These are phyloP conservation scores for Misopates orontium DNA, from an alignment of 257 asterid species.

Conservation along the genomic window DNA sequence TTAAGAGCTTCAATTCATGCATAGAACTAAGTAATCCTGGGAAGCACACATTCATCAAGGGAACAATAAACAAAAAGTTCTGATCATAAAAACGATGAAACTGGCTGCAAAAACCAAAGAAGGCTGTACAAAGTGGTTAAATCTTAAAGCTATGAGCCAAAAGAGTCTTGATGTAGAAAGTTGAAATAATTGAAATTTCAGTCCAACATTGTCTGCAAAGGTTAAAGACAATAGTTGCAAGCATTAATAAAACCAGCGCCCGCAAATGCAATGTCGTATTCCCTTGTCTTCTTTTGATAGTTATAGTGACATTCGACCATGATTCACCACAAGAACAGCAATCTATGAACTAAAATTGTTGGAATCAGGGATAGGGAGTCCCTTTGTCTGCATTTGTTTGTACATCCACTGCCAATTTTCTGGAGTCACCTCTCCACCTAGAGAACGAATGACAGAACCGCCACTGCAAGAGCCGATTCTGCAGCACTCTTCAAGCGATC, in stretches of 20 bases:
- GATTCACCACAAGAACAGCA: conserved; percentile 5
- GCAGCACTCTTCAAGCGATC: conserved; percentile 83
- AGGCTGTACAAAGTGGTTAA: not conserved
- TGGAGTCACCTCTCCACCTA: conserved; percentile 87
- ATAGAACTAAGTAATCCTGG: too few relatives aligned
- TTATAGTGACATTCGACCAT: not conserved
- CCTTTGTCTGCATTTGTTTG: conserved; percentile 67
- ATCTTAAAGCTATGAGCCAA: not conserved
- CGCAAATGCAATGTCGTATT: conserved; percentile 23
- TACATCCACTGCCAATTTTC: conserved; percentile 99
- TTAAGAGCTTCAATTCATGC: too few relatives aligned
- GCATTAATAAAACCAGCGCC: conserved; percentile 36
- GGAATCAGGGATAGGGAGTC: conserved; percentile 49
- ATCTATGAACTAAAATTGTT: conserved; percentile 20
- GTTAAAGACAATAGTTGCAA: conserved; percentile 36
- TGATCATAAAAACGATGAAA: not conserved
- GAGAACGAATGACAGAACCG: conserved; percentile 82
- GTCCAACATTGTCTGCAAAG: conserved; percentile 27
- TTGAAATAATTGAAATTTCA: conserved; percentile 25
- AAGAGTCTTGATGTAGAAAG: not conserved
- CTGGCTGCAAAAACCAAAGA: not conserved
- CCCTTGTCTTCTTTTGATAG: not conserved
- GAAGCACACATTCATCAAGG: too few relatives aligned
- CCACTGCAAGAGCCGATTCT: conserved; percentile 90
- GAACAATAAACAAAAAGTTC: not conserved